These are phyloP conservation scores for Euphorbia schlechtendalii DNA, from an alignment of 441 rosid species.

Conservation along the genomic window DNA sequence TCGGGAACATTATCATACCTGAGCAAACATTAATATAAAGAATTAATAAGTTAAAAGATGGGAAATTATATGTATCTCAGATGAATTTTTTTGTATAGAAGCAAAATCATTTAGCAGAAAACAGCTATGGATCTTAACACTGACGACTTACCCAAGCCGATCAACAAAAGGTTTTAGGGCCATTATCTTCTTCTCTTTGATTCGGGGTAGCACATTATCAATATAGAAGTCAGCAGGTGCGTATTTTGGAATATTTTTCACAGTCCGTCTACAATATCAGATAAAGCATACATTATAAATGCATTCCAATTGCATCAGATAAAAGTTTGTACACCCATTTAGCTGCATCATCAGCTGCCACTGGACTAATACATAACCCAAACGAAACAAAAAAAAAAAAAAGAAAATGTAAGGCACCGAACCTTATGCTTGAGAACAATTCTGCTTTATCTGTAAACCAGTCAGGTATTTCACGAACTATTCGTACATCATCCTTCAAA, in stretches of 20 bases:
- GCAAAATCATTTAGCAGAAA: conserved; percentile 11
- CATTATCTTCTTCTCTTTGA: conserved; percentile 98
- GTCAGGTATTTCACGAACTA: conserved; percentile 90
- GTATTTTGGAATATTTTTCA: conserved; percentile 96
- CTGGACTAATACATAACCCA: not conserved
- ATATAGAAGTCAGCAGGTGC: conserved; percentile 94
- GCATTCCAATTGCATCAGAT: conserved; percentile 4
- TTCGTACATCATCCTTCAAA: conserved; percentile 78
- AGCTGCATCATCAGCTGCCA: not conserved
- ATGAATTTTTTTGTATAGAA: conserved; percentile 5
- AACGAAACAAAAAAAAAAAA: not conserved
- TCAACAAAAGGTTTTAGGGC: conserved; percentile 97
- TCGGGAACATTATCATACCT: conserved; percentile 96
- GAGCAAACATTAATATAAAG: conserved; percentile 24
- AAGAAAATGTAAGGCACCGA: conserved; percentile 12
- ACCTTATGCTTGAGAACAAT: conserved; percentile 90
- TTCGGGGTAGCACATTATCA: conserved; percentile 92
- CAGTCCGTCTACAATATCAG: conserved; percentile 65
- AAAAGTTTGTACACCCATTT: not conserved
- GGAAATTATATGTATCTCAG: conserved; percentile 8
- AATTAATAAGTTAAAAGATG: conserved; percentile 12
- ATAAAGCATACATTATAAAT: conserved; percentile 12
- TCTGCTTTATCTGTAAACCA: conserved; percentile 97
- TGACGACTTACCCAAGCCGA: conserved; percentile 76
- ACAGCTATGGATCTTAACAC: not conserved